Evolutionary conservation across 371 early-diverging fungal genomes (phyloP), one percentile per base, ranked within the genome.

Genomic region (Syncephalastrum sp.): DNA sequence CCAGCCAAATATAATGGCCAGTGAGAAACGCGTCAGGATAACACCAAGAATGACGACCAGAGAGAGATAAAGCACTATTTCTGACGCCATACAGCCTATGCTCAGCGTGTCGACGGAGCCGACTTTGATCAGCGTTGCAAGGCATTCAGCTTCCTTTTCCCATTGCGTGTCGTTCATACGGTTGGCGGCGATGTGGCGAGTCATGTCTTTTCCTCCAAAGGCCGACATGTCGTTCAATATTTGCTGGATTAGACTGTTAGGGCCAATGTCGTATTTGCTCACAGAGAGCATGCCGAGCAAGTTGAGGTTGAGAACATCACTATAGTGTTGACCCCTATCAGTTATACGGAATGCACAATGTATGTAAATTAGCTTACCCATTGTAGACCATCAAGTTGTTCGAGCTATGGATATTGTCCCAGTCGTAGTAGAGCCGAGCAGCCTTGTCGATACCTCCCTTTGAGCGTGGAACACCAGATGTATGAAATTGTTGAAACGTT

Each of bases 1-100:
- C 89, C 89, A 89, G 45, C 83, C 85, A 75, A 92, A 93, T 47
- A 84, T 74, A 23, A 91, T 61, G 1, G 94, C 91, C 64, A 90
- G 79, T 14, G 82, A 54, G 66, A 92, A 91, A 33, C 83, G 79
- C 45, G 85, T 75, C 4, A 85, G 17, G 27, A 88, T 83, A 15
- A 84, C 72, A 1, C 82, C 73, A 41, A 87, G 62, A 46, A 87
- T 78, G 29, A 82, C 81, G 16, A 81, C 73, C 23, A 86, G 50
- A 0, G 81, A 81, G 3, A 81, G 64, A 50, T 77, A 71, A 6
- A 87, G 67, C 1, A 87, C 80, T 0, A 79, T 67, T 67, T 91
- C 82, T 2, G 91, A 81, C 0, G 89, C 75, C 58, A 91, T 79
- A 63, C 94, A 92, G 14, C 85, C 82, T 10, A 79, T 60, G 13